phyloP scores from a whole-genome alignment of 169 alveolate species.

The Toxoplasma gondii region DNA sequence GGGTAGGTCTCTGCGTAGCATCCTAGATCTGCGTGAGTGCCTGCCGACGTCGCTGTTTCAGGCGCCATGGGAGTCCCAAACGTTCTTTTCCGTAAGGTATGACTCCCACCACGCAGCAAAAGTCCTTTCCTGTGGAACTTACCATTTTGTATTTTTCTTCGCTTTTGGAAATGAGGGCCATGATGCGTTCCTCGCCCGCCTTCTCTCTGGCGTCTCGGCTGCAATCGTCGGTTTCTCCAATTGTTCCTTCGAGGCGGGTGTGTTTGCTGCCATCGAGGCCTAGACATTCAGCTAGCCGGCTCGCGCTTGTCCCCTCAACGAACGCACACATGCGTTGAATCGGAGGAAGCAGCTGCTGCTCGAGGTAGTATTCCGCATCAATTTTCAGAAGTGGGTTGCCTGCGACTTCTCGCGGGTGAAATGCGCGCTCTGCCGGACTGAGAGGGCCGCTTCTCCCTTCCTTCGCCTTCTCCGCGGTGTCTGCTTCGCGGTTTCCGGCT shows the following conservation, averaged over 20 bases:
- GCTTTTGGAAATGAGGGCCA: conserved; percentile 16
- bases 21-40: too few species aligned
- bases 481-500: background rate
- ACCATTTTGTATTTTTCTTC: conserved; percentile 49
- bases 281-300: conserved; percentile 65
- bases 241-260: conserved; percentile 10
- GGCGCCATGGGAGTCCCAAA: too few species aligned
- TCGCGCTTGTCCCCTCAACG: conserved; percentile 88
- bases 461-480: background rate
- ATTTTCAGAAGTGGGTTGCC: background rate
- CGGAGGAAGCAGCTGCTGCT: conserved; percentile 94
- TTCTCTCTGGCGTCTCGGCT: conserved; percentile 35
- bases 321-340: conserved; percentile 89
- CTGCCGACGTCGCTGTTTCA: too few species aligned
- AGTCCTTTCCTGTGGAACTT: background rate
- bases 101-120: too few species aligned
- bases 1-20: too few species aligned
- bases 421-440: conserved; percentile 62
- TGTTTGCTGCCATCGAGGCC: conserved; percentile 60
- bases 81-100: too few species aligned
- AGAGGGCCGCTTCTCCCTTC: background rate
- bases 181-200: conserved; percentile 49
- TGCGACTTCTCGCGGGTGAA: conserved; percentile 52
- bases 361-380: conserved; percentile 82
- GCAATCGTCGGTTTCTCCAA: background rate